Percentiles rank a stretch among this genome's conserved stretches.
Conservation (phyloP, 1,284 basidiomycete genomes). For the Cutaneotrichosporon arboriforme region DNA sequence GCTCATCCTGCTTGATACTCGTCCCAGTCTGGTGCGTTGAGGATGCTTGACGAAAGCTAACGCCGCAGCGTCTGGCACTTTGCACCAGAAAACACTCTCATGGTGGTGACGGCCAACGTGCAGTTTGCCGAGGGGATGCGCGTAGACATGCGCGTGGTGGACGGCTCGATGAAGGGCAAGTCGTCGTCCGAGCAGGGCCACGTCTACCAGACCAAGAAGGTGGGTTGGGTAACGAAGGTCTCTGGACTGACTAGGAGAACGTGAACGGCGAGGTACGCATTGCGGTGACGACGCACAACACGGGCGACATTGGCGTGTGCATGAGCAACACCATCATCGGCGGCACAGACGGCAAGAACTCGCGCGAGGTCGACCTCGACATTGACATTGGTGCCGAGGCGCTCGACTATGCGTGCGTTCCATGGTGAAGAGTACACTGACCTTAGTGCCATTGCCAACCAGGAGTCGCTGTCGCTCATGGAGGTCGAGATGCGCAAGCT, state of each 20-base stretch:
- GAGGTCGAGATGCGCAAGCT: constrained; percentile 98
- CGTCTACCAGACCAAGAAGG: constrained; percentile 81
- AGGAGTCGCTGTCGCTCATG: constrained; percentile 89
- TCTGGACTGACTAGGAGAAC: constrained; percentile 42
- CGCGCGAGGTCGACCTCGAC: constrained; percentile 79
- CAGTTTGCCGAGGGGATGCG: constrained; percentile 66
- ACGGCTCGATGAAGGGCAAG: constrained; percentile 58
- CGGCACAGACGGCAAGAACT: constrained; percentile 46
- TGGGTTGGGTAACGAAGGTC: constrained; percentile 12
- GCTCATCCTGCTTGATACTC: constrained; percentile 2
- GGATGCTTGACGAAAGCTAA: not conserved
- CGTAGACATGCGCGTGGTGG: constrained; percentile 89
- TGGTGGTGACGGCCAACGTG: constrained; percentile 91
- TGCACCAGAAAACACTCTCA: constrained; percentile 75
- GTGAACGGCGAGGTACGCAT: constrained; percentile 87
- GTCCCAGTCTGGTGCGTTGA: constrained; percentile 38
- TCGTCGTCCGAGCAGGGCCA: constrained; percentile 65
- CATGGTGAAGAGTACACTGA: not conserved
- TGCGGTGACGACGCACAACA: constrained; percentile 87
- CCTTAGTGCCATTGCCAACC: constrained; percentile 89
- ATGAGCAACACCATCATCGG: constrained; percentile 72
- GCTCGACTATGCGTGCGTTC: constrained; percentile 85
- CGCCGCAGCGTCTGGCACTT: constrained; percentile 80
- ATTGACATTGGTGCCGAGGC: constrained; percentile 98
- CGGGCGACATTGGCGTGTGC: constrained; percentile 93